Evolutionary conservation across 1,139 yeast species (phyloP).

Genomic region (Debaryomyces nepalensis): DNA sequence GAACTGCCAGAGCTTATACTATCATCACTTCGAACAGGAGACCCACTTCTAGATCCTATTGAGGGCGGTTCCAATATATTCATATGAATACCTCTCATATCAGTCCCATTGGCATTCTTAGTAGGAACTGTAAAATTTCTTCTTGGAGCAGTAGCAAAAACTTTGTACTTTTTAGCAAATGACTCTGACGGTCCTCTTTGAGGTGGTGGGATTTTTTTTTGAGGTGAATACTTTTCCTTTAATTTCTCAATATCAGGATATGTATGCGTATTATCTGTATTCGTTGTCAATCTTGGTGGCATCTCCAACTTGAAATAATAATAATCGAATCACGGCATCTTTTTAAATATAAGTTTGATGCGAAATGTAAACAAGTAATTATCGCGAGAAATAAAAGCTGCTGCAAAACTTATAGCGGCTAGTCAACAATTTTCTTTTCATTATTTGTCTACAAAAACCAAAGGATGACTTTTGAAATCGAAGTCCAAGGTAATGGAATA

Average conservation of each 20-base stretch:
- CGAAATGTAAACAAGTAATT: constrained; percentile 1
- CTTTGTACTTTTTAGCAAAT: constrained; percentile 14
- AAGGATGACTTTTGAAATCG: constrained; percentile 17
- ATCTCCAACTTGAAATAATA: no score
- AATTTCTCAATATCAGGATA: constrained; percentile 19
- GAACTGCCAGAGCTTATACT: constrained; percentile 2
- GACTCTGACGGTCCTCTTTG: constrained; percentile 12
- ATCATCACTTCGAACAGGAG: constrained; percentile 9
- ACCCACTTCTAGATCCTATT: constrained; percentile 8
- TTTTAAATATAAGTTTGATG: no score
- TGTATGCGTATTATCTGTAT: not conserved
- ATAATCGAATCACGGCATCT: no score
- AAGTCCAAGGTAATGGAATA: constrained; percentile 16
- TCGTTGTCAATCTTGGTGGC: not conserved
- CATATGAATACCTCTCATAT: not conserved
- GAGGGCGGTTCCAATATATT: constrained; percentile 1
- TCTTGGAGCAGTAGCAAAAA: constrained; percentile 18
- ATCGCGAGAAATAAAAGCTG: constrained; percentile 8
- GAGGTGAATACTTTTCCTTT: constrained; percentile 25
- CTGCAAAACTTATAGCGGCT: constrained; percentile 3
- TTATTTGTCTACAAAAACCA: no score
- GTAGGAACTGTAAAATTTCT: constrained; percentile 7
- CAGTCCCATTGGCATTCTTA: not conserved
- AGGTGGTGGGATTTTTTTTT: constrained; percentile 17
- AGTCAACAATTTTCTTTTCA: not conserved